Evolutionary conservation across 2,329 filamentous ascomycete species (phyloP).

Genomic region (Graphium sp.): DNA sequence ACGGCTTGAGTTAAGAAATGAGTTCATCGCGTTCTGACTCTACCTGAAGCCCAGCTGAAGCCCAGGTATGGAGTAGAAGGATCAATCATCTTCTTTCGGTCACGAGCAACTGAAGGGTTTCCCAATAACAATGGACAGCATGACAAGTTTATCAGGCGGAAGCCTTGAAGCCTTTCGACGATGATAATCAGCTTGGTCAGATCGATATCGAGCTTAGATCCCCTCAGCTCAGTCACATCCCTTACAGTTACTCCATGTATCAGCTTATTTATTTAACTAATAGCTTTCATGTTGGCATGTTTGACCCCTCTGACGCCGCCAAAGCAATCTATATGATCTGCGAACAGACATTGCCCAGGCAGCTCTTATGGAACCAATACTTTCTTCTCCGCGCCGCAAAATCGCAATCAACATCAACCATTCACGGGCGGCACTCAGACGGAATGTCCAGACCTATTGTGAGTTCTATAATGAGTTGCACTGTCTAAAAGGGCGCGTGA

Average conservation of each 20-base stretch:
- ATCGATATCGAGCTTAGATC: not conserved
- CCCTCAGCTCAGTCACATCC: not conserved
- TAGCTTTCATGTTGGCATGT: slow-evolving; percentile 40
- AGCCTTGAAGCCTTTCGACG: not conserved
- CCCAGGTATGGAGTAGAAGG: too few species aligned
- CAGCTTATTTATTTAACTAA: not conserved
- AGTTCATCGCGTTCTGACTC: too few species aligned
- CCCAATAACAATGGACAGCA: too few species aligned
- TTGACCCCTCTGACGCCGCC: slow-evolving; percentile 72
- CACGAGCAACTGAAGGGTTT: too few species aligned
- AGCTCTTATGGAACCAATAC: slow-evolving; percentile 52
- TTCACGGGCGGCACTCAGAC: slow-evolving; percentile 6
- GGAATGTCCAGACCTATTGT: slow-evolving; percentile 3
- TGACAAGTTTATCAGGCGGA: not conserved
- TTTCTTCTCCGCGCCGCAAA: slow-evolving; percentile 29
- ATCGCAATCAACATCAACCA: slow-evolving; percentile 39
- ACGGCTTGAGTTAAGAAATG: too few species aligned
- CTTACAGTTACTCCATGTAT: not conserved
- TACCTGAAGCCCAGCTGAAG: too few species aligned
- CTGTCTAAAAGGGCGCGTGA: slow-evolving; percentile 4
- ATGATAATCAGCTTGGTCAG: slow-evolving; percentile 3
- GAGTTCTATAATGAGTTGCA: slow-evolving; percentile 3
- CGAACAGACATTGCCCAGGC: slow-evolving; percentile 32
- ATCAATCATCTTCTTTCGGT: too few species aligned
- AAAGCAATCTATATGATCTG: slow-evolving; percentile 31